A percentile compares a stretch with the other conserved stretches of the same genome.
Evolutionary conservation across 75 land plant genomes (phyloP).

Genomic region (Pinus albicaulis): DNA sequence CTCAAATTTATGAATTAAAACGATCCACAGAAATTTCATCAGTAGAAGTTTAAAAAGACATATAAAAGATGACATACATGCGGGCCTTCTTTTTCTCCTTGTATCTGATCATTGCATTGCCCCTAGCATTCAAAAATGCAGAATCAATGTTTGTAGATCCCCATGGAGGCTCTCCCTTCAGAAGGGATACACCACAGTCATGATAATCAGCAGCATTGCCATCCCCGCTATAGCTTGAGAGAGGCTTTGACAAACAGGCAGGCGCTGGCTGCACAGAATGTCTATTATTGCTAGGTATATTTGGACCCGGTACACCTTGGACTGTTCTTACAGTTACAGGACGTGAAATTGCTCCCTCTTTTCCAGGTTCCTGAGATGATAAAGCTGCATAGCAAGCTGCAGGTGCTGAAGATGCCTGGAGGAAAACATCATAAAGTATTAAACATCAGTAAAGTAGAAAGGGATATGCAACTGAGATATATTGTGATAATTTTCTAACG

Average conservation of each 20-base stretch:
- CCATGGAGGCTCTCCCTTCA: conserved; percentile 16
- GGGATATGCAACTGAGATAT: background rate
- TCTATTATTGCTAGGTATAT: background rate
- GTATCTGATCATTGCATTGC: conserved; percentile 43
- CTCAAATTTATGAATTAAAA: background rate
- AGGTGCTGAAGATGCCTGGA: conserved; percentile 3
- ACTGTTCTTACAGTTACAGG: background rate
- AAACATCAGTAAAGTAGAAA: background rate
- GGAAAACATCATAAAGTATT: background rate
- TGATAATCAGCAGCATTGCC: conserved; percentile 29
- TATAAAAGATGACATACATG: conserved; percentile 21
- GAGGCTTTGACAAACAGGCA: conserved; percentile 26
- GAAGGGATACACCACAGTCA: conserved; percentile 27
- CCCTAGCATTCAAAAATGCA: conserved; percentile 27
- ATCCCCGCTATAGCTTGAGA: conserved; percentile 31
- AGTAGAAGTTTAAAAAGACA: background rate
- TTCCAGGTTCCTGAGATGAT: background rate
- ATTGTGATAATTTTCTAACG: background rate
- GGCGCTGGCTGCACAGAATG: conserved; percentile 6
- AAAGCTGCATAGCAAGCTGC: background rate
- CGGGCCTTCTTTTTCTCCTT: conserved; percentile 54
- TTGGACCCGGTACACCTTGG: background rate
- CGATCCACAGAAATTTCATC: background rate
- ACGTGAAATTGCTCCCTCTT: background rate
- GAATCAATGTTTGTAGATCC: conserved; percentile 22